phyloP scores from a whole-genome alignment of 108 stramenopile genomes.

The Cafeteria roenbergensis region DNA sequence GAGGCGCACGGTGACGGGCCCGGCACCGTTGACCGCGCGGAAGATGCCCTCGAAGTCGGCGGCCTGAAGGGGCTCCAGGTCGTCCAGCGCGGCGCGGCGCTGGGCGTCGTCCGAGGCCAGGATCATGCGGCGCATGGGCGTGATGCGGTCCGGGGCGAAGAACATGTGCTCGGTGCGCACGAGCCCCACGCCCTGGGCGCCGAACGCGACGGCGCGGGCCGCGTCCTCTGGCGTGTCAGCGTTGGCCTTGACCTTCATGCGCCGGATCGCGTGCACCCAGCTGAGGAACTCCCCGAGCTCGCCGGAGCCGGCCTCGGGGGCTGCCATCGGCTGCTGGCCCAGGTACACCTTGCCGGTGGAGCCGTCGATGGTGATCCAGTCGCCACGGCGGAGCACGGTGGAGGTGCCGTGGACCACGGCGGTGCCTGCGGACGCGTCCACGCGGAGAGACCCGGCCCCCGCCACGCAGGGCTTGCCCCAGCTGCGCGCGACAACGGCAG shows the following conservation, averaged over 20 bases:
- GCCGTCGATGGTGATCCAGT: conserved; percentile 61
- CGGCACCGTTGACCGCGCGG: conserved; percentile 46
- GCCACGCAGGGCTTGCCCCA: conserved; percentile 78
- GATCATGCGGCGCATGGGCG: conserved; percentile 61
- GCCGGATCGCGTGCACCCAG: conserved; percentile 50
- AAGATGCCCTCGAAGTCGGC: conserved; percentile 53
- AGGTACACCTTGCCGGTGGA: conserved; percentile 56
- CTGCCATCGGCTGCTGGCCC: conserved; percentile 7
- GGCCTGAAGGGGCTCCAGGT: conserved; percentile 48
- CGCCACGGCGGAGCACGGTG: conserved; percentile 51
- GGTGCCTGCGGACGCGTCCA: conserved; percentile 44
- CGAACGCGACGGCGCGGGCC: conserved; percentile 46
- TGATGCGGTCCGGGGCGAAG: conserved; percentile 56
- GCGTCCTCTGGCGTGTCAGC: conserved; percentile 67
- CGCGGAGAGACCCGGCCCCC: conserved; percentile 53
- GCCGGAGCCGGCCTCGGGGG: conserved; percentile 21
- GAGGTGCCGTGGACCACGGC: conserved; percentile 43
- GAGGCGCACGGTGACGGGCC: conserved; percentile 59
- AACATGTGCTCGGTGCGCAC: conserved; percentile 74
- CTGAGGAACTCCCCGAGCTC: conserved; percentile 44
- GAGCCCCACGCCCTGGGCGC: conserved; percentile 65
- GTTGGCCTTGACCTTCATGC: conserved; percentile 61
- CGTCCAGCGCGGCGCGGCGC: conserved; percentile 40
- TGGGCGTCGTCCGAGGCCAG: conserved; percentile 29
- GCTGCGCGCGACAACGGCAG: conserved; percentile 70